Conservation (phyloP, 352 stramenopile genomes). For the Albugo laibachii region DNA sequence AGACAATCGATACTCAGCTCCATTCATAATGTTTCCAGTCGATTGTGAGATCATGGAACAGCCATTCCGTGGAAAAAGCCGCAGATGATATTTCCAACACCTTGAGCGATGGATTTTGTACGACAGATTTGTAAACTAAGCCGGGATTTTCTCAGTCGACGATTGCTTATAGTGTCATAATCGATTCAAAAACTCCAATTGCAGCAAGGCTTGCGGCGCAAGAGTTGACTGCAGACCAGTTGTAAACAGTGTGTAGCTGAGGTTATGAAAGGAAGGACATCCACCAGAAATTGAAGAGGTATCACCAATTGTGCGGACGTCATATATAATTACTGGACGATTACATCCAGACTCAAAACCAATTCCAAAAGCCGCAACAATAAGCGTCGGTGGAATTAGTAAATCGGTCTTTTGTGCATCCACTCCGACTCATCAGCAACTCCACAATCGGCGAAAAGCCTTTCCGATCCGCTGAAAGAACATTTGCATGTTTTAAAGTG, state of each 20-base stretch:
- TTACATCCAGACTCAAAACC: conserved; percentile 78
- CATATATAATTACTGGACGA: conserved; percentile 39
- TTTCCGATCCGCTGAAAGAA: conserved; percentile 11
- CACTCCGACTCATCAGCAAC: conserved; percentile 38
- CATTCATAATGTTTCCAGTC: conserved; percentile 79
- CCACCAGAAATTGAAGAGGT: conserved; percentile 31
- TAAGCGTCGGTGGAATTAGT: conserved; percentile 58
- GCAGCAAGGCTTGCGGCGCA: conserved; percentile 80
- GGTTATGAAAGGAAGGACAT: conserved; percentile 27
- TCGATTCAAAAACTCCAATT: conserved; percentile 85
- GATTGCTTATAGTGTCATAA: conserved; percentile 87
- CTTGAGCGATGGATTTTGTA: conserved; percentile 74
- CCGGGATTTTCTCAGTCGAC: conserved; percentile 75
- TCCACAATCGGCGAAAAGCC: conserved; percentile 62
- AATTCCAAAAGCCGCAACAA: conserved; percentile 52
- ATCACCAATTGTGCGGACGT: conserved; percentile 62
- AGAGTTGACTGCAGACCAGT: conserved; percentile 61
- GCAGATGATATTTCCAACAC: conserved; percentile 81
- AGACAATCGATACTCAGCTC: conserved; percentile 44
- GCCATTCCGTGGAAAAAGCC: conserved; percentile 84
- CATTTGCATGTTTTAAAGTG: conserved; percentile 66
- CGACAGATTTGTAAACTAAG: conserved; percentile 33
- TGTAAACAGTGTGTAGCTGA: conserved; percentile 11
- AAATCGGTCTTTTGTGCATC: conserved; percentile 43
- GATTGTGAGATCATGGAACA: conserved; percentile 89